A percentile compares a stretch with the other conserved stretches of the same genome.
These are phyloP conservation scores for Chrysanthemum makinoi DNA, from an alignment of 129 eudicot genomes.

Conservation along the genomic window DNA sequence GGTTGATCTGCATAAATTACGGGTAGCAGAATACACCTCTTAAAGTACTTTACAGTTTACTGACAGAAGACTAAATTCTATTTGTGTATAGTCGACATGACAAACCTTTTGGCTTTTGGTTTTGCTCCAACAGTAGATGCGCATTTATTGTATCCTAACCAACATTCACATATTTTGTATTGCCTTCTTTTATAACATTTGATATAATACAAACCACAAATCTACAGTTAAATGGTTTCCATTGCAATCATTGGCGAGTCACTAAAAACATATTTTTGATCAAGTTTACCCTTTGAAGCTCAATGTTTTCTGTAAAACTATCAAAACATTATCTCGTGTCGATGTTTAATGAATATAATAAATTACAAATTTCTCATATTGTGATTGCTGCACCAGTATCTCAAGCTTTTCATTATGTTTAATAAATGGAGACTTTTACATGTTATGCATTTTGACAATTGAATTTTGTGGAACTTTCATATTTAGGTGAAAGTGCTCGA, in stretches of 20 bases:
- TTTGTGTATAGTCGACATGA: not conserved
- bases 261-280: not conserved
- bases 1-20: no score
- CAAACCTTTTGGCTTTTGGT: not conserved
- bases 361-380: not conserved
- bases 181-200: not conserved
- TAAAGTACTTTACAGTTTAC: no score
- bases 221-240: not conserved
- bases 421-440: not conserved
- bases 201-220: not conserved
- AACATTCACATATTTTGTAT: not conserved
- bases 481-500: conserved; percentile 65
- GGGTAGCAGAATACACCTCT: no score
- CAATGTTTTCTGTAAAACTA: not conserved
- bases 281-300: not conserved
- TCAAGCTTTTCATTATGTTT: no score
- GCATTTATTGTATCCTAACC: not conserved
- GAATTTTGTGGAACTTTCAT: conserved; percentile 4
- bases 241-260: not conserved
- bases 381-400: no score
- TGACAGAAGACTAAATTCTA: not conserved
- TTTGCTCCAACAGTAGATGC: not conserved
- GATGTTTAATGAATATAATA: no score
- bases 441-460: not conserved
- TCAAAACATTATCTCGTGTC: no score